These are phyloP conservation scores for Actinomortierella wolfii DNA, from an alignment of 371 early-diverging fungal genomes.

Conservation along the genomic window DNA sequence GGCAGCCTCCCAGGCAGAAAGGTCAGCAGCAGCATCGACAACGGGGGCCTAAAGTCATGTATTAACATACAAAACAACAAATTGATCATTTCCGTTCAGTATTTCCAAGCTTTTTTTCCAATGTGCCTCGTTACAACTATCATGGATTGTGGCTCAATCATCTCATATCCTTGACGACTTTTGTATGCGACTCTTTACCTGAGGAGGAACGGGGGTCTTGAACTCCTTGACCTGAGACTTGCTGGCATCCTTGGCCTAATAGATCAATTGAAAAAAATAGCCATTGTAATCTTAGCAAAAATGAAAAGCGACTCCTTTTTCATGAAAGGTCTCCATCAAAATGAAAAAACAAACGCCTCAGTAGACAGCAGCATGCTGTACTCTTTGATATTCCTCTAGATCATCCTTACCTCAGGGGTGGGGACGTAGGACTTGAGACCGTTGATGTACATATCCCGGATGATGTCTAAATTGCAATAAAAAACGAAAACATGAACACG, in stretches of 20 bases:
- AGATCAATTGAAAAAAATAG: not conserved
- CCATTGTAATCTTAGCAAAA: not conserved
- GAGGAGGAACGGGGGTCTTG: constrained; percentile 39
- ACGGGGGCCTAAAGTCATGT: constrained; percentile 17
- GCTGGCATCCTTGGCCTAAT: constrained; percentile 38
- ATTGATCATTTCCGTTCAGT: not conserved
- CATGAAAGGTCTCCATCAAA: not conserved
- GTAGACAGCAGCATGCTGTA: not conserved
- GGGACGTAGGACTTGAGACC: constrained; percentile 45
- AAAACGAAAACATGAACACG: not conserved
- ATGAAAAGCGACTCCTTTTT: not conserved
- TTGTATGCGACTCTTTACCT: constrained; percentile 12
- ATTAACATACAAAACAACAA: not conserved
- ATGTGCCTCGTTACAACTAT: too few species aligned
- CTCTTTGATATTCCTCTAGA: not conserved
- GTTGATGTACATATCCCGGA: constrained; percentile 46
- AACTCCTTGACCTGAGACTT: constrained; percentile 45
- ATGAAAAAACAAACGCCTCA: not conserved
- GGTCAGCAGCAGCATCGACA: constrained; percentile 40
- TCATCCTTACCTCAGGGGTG: constrained; percentile 26
- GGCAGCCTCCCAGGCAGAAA: constrained; percentile 46
- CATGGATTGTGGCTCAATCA: too few species aligned
- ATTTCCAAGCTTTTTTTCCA: too few species aligned
- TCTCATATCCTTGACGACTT: too few species aligned
- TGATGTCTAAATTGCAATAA: constrained; percentile 21